Evolutionary conservation across 352 stramenopile genomes (phyloP).

Genomic region (Phytophthora foliorum): DNA sequence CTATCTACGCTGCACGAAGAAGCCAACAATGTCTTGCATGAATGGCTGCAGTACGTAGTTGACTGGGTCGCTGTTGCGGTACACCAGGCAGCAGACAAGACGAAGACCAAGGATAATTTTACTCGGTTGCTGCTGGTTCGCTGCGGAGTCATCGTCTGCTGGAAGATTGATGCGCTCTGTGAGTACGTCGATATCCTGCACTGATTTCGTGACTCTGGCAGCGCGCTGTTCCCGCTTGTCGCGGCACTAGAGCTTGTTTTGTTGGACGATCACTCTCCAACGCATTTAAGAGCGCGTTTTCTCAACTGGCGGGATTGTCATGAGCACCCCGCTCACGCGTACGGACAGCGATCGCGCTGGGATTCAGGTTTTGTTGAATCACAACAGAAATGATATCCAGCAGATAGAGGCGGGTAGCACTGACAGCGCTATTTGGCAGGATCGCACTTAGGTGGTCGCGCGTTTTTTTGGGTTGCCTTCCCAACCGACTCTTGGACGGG

Average conservation of each 20-base stretch:
- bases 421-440: neutral
- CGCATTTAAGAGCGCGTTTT: conserved; percentile 15
- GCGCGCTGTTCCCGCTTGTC: neutral
- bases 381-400: conserved; percentile 8
- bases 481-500: no score
- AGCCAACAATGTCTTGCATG: neutral
- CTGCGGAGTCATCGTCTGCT: neutral
- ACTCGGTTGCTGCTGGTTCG: conserved; percentile 1
- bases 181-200: conserved; percentile 1
- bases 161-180: neutral
- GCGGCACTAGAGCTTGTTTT: conserved; percentile 2
- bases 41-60: neutral
- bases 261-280: conserved; percentile 6
- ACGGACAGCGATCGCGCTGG: conserved; percentile 3
- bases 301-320: conserved; percentile 3
- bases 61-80: neutral
- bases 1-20: neutral
- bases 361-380: conserved; percentile 14
- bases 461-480: no score
- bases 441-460: no score
- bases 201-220: conserved; percentile 7
- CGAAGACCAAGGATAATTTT: neutral
- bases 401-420: conserved; percentile 3
- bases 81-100: neutral
- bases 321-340: neutral